Base-by-base conservation (phyloP, 805 yeast species). In the Saturnispora saitoi region DNA sequence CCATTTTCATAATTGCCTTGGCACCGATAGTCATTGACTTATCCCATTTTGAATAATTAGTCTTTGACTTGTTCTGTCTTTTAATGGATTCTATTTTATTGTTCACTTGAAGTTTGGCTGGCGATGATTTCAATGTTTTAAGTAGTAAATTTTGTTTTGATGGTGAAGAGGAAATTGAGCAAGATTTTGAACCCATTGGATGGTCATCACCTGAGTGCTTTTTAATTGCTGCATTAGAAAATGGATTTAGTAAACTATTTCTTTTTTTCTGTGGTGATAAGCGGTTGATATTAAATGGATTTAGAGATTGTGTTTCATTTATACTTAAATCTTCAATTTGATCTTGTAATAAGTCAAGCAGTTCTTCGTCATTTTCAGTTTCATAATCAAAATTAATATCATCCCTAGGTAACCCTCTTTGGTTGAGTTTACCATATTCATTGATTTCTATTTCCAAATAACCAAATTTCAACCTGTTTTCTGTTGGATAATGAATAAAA, bases 1-100 rank as follows among this genome's bases (percentile, higher is more conserved):
- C 70, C 70, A 67, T 67, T 17, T 63, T 57, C 55, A 67, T 51
- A 4, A 67, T 66, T 2, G 66, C 70, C 37, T 60, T 60, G 6
- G 67, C 69, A 4, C 68, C 62, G 9, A 67, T 60, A 3, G 68
- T 64, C 63, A 61, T 61, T 3, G 70, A 65, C 47, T 65, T 66
- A 31, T 67, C 71, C 36, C 62, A 53, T 39, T 57, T 58, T 17
- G 66, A 63, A 45, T 61, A 56, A 42, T 55, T 60, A 39, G 47
- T 26, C 9, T 40, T 38, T 24, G 30, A 38, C 54, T 58, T 34
- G 14, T 22, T 34, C 11, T 34, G 38, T 7, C 38, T 34, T 19
- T 17, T 34, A 17, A 12, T 6, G 5, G 28, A 6, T 24, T 24
- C 28, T 24, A 24, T 24, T 24, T 24, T 6, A 24, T 24, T 24